These are phyloP conservation scores for Kernera saxatilis DNA, from an alignment of 345 rosid species.

Conservation along the genomic window DNA sequence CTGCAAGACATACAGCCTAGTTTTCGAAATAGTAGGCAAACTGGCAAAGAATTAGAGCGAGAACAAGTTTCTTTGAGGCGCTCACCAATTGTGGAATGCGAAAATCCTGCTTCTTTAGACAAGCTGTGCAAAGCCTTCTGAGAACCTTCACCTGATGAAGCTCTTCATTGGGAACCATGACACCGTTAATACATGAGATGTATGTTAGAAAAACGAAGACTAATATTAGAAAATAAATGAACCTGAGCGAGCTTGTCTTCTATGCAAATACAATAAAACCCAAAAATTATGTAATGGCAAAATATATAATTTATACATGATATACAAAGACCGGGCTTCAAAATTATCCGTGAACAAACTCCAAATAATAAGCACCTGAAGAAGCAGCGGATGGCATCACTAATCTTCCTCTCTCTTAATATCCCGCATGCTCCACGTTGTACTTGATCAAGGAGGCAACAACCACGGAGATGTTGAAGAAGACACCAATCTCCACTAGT, in stretches of 20 bases:
- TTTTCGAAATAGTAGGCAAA: background rate
- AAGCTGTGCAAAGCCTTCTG: conserved; percentile 68
- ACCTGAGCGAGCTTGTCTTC: conserved; percentile 4
- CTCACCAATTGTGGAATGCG: conserved; percentile 57
- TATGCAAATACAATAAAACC: background rate
- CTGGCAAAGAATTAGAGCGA: background rate
- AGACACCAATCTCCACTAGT: conserved; percentile 70
- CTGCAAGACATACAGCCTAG: background rate
- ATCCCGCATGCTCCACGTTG: conserved; percentile 50
- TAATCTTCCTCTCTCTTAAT: conserved; percentile 62
- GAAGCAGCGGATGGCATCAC: conserved; percentile 80
- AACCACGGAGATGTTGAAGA: conserved; percentile 89
- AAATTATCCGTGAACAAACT: background rate
- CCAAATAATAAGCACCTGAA: conserved; percentile 53
- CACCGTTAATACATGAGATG: conserved; percentile 9
- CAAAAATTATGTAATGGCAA: background rate
- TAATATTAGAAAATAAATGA: background rate
- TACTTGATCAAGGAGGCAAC: conserved; percentile 84
- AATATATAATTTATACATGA: background rate
- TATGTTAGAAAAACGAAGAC: background rate
- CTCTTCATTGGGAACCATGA: conserved; percentile 44
- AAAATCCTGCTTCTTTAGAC: conserved; percentile 63
- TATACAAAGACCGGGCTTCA: background rate
- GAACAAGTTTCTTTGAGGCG: conserved; percentile 22
- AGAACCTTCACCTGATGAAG: conserved; percentile 85